Evolutionary conservation across 495 filamentous ascomycete species (phyloP), one percentile per base, ranked within the genome.

Genomic region (Pyrenula massariospora): DNA sequence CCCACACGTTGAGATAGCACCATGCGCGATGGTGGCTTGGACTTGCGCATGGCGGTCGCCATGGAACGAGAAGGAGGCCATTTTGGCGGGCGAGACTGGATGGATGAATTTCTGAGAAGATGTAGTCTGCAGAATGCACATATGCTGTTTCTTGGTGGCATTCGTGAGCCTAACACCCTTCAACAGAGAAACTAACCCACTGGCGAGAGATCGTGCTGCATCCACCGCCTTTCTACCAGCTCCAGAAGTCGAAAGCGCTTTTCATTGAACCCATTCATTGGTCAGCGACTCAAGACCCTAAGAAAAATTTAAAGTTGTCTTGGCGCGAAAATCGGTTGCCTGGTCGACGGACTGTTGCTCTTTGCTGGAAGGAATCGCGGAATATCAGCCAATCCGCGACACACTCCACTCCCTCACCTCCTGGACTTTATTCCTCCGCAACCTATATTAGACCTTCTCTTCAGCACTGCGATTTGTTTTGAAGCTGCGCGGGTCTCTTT

Each of bases 1-100:
- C 77, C 78, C 48, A 94, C 90, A 53, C 76, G 73, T 42, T 84
- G 79, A n/a, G 90, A 94, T 22, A 96, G 78, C 0, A 82, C 74
- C 83, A 92, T 89, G 60, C 90, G 84, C 52, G 88, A 82, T 3
- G 86, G 86, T 48, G 62, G 70, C 50, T 69, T 70, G 47, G 67
- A 68, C 31, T 52, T 24, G 50, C 65, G 61, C 57, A 71, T 69
- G 25, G 59, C 61, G 19, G 72, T 71, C n/a, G 68, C 72, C 60
- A 75, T 68, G 21, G 64, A 63, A 56, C 76, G 70, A 15, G 62
- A 57, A 20, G 68, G 62, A 57, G 71, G 72, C 65, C 66, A 70
- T 69, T 60, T 52, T 52, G 61, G 60, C 15, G 63, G 31, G 12
- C 42, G 49, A 12, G 24, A 5, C 23, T 36, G 19, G 15, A 60